Conservation (phyloP, 768 basidiomycete genomes). For the Melanogaster broomeanus region DNA sequence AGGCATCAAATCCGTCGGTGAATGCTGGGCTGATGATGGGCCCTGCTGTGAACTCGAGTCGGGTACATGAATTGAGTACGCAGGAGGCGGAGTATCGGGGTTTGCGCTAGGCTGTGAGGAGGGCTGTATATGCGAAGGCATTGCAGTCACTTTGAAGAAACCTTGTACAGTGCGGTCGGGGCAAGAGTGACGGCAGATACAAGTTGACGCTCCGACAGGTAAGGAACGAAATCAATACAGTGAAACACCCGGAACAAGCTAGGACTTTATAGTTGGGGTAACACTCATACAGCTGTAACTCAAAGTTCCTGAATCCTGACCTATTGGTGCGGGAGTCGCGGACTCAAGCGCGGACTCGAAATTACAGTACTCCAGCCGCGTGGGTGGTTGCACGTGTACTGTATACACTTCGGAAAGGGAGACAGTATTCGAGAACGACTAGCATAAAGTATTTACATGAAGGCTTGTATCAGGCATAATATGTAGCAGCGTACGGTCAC, state of each 20-base stretch:
- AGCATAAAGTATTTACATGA: background rate
- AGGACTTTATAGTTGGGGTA: background rate
- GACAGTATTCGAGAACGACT: background rate
- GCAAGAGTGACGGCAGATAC: background rate
- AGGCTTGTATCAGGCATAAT: background rate
- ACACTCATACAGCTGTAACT: background rate
- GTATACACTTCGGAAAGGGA: no score
- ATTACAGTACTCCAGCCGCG: no score
- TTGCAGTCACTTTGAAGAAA: background rate
- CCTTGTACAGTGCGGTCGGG: background rate
- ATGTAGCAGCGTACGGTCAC: background rate
- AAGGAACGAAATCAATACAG: background rate
- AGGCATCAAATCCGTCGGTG: conserved; percentile 10
- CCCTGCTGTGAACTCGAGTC: conserved; percentile 7
- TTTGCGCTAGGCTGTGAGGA: conserved; percentile 20
- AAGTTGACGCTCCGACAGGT: background rate
- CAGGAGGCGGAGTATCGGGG: conserved; percentile 32
- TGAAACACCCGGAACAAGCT: background rate
- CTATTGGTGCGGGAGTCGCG: no score
- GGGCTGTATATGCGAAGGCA: conserved; percentile 14
- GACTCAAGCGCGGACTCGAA: no score
- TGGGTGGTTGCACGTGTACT: no score
- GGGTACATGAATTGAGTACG: conserved; percentile 23
- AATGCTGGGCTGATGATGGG: conserved; percentile 18
- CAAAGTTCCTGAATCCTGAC: no score